These are phyloP conservation scores for Phaffomyces thermotolerans DNA, from an alignment of 805 yeast species.

Conservation along the genomic window DNA sequence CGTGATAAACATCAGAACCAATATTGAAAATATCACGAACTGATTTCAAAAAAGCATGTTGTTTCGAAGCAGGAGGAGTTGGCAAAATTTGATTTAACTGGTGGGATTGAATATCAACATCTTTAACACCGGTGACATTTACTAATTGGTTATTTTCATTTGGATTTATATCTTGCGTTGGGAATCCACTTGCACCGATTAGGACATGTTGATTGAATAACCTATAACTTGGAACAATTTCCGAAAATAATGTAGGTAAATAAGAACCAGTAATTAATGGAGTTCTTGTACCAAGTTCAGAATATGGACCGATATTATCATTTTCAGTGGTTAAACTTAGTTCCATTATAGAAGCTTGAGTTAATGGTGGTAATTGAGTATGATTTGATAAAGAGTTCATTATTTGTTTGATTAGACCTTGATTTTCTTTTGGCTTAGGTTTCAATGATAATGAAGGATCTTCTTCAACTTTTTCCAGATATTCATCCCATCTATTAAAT, in stretches of 20 bases:
- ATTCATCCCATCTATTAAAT: slow-evolving; percentile 77
- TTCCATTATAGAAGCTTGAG: slow-evolving; percentile 50
- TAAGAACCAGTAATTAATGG: slow-evolving; percentile 58
- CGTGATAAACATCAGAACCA: slow-evolving; percentile 49
- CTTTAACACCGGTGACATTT: slow-evolving; percentile 38
- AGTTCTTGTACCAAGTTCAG: slow-evolving; percentile 37
- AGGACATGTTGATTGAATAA: slow-evolving; percentile 47
- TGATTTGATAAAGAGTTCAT: slow-evolving; percentile 41
- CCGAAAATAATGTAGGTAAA: slow-evolving; percentile 59
- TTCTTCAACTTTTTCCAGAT: slow-evolving; percentile 43
- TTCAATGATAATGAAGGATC: slow-evolving; percentile 25
- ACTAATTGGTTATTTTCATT: not conserved
- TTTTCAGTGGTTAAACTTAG: slow-evolving; percentile 62
- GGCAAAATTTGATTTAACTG: slow-evolving; percentile 18
- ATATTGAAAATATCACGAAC: slow-evolving; percentile 60
- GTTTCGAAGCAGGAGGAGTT: slow-evolving; percentile 21
- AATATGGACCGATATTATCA: slow-evolving; percentile 38
- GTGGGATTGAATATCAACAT: slow-evolving; percentile 32
- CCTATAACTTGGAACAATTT: slow-evolving; percentile 44
- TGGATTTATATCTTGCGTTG: slow-evolving; percentile 6
- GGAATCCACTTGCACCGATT: slow-evolving; percentile 46
- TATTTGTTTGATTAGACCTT: slow-evolving; percentile 33
- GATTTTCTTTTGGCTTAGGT: slow-evolving; percentile 15
- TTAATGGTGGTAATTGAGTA: slow-evolving; percentile 33
- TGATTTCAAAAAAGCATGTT: slow-evolving; percentile 46